These are phyloP conservation scores for Xanthoparmelia taractica DNA, from an alignment of 495 filamentous ascomycete genomes.

Conservation along the genomic window DNA sequence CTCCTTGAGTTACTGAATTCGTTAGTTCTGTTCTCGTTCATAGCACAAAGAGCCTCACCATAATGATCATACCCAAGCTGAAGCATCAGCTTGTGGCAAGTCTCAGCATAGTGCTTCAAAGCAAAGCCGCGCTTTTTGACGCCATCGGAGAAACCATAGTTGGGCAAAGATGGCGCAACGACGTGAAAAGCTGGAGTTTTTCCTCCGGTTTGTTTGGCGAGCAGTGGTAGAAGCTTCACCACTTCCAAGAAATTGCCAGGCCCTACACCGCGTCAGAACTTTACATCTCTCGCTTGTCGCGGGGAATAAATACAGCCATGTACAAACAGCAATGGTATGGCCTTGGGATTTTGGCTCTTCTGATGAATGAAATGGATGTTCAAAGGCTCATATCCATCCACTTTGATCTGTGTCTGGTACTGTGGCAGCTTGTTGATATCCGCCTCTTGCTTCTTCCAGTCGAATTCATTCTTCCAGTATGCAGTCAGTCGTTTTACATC, in stretches of 20 bases:
- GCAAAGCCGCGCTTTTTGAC: constrained; percentile 41
- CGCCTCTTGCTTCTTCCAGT: constrained; percentile 41
- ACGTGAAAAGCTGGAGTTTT: constrained; percentile 36
- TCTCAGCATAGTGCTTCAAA: constrained; percentile 53
- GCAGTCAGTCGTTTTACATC: constrained; percentile 35
- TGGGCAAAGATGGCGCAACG: constrained; percentile 40
- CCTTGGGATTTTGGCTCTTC: constrained; percentile 27
- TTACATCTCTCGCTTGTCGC: too few species aligned
- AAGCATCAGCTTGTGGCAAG: constrained; percentile 59
- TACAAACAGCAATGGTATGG: constrained; percentile 40
- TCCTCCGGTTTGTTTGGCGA: constrained; percentile 20
- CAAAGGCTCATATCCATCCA: constrained; percentile 36
- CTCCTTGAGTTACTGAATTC: constrained; percentile 50
- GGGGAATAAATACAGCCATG: constrained; percentile 36
- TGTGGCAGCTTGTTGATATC: constrained; percentile 40
- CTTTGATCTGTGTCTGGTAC: constrained; percentile 35
- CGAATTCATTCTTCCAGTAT: constrained; percentile 37
- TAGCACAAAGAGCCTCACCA: constrained; percentile 28
- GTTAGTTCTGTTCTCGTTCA: not conserved
- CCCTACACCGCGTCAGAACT: constrained; percentile 14
- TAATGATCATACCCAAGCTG: constrained; percentile 60
- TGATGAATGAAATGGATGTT: constrained; percentile 45
- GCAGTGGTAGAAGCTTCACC: constrained; percentile 31
- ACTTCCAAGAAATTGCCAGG: constrained; percentile 39
- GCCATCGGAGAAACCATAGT: constrained; percentile 38